A percentile compares a stretch with the other conserved stretches of the same genome.
Evolutionary conservation across 1,139 yeast species (phyloP).

Genomic region (Wickerhamomyces sp.): DNA sequence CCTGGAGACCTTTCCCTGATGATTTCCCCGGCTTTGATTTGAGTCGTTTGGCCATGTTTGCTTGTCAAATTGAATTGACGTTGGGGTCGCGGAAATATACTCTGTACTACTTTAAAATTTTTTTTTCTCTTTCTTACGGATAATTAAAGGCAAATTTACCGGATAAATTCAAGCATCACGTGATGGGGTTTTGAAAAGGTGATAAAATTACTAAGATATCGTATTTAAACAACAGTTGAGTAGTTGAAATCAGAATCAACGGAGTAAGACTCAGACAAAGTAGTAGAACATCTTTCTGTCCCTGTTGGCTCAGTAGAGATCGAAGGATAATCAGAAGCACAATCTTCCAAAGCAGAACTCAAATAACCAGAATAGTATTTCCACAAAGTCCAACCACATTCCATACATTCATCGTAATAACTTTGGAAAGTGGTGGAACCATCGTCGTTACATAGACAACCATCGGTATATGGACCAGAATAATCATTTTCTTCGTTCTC

Average conservation of each 20-base stretch:
- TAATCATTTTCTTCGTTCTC: constrained; percentile 12
- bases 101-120: neutral
- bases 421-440: constrained; percentile 16
- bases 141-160: too few relatives aligned
- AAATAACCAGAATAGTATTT: constrained; percentile 22
- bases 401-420: constrained; percentile 22
- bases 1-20: constrained; percentile 41
- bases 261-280: constrained; percentile 21
- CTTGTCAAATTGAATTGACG: too few relatives aligned
- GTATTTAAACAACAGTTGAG: too few relatives aligned
- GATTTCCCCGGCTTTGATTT: constrained; percentile 23
- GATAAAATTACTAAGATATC: too few relatives aligned
- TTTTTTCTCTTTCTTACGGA: neutral
- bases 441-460: constrained; percentile 21
- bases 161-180: too few relatives aligned
- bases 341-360: constrained; percentile 20
- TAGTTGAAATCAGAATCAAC: constrained; percentile 12
- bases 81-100: too few relatives aligned
- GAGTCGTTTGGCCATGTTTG: constrained; percentile 26
- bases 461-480: constrained; percentile 16
- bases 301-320: constrained; percentile 23
- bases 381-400: constrained; percentile 29
- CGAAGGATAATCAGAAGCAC: constrained; percentile 9
- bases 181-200: too few relatives aligned
- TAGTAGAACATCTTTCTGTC: constrained; percentile 14